Base-by-base conservation (phyloP, 352 stramenopile species). In the Phytophthora cactorum region DNA sequence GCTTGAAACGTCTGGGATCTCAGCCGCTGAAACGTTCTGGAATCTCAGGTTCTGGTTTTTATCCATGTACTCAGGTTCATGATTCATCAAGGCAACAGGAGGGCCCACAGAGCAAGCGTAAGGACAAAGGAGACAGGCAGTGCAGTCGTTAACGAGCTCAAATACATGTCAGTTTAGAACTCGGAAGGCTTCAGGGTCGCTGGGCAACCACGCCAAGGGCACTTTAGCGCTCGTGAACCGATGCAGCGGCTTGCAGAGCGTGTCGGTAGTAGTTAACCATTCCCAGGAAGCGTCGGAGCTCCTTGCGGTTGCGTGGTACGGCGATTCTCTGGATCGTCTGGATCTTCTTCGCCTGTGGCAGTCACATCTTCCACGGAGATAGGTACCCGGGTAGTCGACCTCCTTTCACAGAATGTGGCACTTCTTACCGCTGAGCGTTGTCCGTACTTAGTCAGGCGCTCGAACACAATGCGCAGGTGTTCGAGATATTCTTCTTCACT, bases 201-300 rank as follows among this genome's bases (percentile, higher is more conserved):
- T 49, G 0, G 59, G 39, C 6, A 53, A 6, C 39, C 39, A 66
- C 5, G 29, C 41, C n/a, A 66, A 59, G 0, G 50, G 27, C 2
- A 52, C 49, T 36, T 54, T 59, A 9, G 28, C 1, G 29, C 36
- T 52, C 0, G 59, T 59, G 7, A 66, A 27, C 15, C 29, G 14
- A 31, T 59, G 6, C 10, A 51, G 49, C 29, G 29, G 41, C 15
- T 41, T 39, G n/a, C 49, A 69, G 10, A 56, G 56, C 62, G 10
- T 63, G 46, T 10, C 39, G 12, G n/a, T 59, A 70, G 29, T 70
- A 70, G 14, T 59, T 64, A 5, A 70, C 46, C 47, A 64, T 64
- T 0, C 53, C 62, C 9, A 69, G 5, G 28, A 69, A 64, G 1
- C 54, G 15, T 12, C 54, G n/a, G 0, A 70, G n/a, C 9, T 60